Percentiles rank a stretch among this genome's conserved stretches.
Conservation (phyloP, 495 filamentous ascomycete species). For the Penicillium angulare region DNA sequence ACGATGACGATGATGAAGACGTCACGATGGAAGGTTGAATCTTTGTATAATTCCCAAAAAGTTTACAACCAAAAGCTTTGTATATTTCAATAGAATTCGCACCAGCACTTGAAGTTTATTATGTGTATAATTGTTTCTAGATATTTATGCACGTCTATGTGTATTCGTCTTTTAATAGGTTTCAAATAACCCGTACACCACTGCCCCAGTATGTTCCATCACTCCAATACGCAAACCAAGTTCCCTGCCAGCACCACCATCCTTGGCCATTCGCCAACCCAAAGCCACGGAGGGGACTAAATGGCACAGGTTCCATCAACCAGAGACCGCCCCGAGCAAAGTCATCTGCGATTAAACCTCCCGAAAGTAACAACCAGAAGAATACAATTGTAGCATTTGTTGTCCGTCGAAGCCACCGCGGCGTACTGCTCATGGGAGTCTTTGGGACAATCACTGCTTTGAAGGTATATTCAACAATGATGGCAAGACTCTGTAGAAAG, state of each 20-base stretch:
- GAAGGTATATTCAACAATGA: constrained; percentile 47
- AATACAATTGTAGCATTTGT: constrained; percentile 54
- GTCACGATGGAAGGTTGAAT: constrained; percentile 30
- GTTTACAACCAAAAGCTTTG: neutral
- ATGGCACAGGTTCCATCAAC: constrained; percentile 67
- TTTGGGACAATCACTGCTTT: constrained; percentile 20
- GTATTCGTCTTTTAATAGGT: no score
- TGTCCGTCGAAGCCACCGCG: constrained; percentile 37
- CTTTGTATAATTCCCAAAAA: neutral
- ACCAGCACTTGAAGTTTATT: no score
- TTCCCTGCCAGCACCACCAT: constrained; percentile 56
- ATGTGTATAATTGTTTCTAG: no score
- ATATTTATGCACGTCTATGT: no score
- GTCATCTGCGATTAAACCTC: constrained; percentile 56
- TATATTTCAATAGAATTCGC: neutral
- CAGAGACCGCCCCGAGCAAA: constrained; percentile 60
- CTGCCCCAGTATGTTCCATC: constrained; percentile 64
- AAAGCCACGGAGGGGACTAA: constrained; percentile 56
- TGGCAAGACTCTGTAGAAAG: constrained; percentile 53
- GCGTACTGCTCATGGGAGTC: constrained; percentile 26
- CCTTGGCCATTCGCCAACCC: constrained; percentile 50
- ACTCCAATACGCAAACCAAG: constrained; percentile 49
- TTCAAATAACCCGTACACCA: constrained; percentile 43
- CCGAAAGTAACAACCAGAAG: constrained; percentile 58
- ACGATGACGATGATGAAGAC: constrained; percentile 40